These are phyloP conservation scores for Oenanthe sinensis DNA, from an alignment of 129 eudicot species.

Conservation along the genomic window DNA sequence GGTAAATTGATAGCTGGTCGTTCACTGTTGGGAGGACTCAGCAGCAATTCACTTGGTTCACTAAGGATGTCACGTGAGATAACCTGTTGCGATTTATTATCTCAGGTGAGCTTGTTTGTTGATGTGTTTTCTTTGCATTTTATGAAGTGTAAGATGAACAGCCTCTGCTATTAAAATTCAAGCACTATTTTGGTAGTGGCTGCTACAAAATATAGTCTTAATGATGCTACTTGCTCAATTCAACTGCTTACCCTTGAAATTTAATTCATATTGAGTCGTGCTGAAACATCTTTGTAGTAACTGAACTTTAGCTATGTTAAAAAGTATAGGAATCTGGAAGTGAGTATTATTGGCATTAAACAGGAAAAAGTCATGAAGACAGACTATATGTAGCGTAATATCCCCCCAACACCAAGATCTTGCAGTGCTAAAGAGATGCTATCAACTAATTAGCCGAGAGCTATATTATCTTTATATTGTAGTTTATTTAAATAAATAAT, in stretches of 20 bases:
- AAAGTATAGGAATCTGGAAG: neutral
- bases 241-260: neutral
- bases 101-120: slow-evolving; percentile 25
- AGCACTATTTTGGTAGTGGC: neutral
- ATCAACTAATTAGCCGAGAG: no score
- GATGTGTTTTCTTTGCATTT: neutral
- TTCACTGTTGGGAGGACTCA: slow-evolving; percentile 31
- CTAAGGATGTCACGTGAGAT: slow-evolving; percentile 14
- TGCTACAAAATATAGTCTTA: neutral
- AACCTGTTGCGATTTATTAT: slow-evolving; percentile 12
- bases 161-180: neutral
- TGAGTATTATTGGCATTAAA: neutral
- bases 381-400: neutral
- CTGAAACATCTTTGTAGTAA: neutral
- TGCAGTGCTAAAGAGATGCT: no score
- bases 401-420: no score
- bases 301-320: neutral
- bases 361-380: neutral
- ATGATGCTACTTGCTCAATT: neutral
- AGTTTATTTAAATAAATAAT: no score
- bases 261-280: neutral
- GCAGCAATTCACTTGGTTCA: slow-evolving; percentile 22
- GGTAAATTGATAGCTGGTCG: slow-evolving; percentile 20
- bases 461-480: no score
- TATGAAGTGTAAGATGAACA: neutral